Conservation (phyloP, 2,329 filamentous ascomycete species). For the Botrytis byssoidea region DNA sequence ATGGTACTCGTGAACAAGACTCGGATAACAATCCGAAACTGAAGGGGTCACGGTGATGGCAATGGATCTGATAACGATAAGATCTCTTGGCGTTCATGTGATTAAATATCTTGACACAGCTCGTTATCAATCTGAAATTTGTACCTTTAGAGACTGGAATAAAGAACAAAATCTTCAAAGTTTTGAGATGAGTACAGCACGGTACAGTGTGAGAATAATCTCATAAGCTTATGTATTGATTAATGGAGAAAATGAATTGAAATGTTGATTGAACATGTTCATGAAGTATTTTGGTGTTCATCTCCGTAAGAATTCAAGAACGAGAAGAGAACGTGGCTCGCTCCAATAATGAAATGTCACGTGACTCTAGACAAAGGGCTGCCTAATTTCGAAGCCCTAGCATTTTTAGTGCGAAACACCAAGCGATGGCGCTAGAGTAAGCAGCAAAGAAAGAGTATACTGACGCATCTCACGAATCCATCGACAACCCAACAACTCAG, state of each 20-base stretch:
- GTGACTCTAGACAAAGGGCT: background rate
- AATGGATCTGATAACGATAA: slow-evolving; percentile 18
- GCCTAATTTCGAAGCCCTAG: slow-evolving; percentile 15
- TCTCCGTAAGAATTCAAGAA: background rate
- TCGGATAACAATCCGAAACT: background rate
- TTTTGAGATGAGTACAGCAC: background rate
- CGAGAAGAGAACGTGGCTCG: background rate
- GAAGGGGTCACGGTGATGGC: background rate
- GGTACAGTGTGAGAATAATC: background rate
- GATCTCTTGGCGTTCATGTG: background rate
- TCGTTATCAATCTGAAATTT: background rate
- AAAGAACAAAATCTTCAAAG: background rate
- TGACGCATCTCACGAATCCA: background rate
- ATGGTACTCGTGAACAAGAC: background rate
- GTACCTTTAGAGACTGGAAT: background rate
- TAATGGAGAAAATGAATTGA: background rate
- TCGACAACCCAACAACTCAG: slow-evolving; percentile 20
- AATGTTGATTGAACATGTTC: background rate
- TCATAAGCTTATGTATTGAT: background rate
- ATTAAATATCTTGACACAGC: background rate
- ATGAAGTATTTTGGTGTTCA: background rate
- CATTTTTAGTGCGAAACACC: background rate
- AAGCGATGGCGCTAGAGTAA: slow-evolving; percentile 14
- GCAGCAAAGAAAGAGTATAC: slow-evolving; percentile 1
- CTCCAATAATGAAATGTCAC: background rate